Evolutionary conservation across 179 eudicot species (phyloP).

Genomic region (Corrigiola litoralis): DNA sequence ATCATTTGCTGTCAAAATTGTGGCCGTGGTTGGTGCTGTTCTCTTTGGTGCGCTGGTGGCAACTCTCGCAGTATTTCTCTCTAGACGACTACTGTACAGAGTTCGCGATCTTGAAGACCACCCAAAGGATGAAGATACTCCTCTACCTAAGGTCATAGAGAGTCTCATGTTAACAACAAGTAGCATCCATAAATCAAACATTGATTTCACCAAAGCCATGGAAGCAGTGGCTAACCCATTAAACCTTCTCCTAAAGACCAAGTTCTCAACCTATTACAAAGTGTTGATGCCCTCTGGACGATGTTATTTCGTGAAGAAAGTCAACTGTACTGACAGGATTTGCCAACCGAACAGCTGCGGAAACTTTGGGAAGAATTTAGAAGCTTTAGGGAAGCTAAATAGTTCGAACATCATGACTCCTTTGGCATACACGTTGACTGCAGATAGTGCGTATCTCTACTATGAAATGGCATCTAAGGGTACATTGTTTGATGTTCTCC

Average conservation of each 20-base stretch:
- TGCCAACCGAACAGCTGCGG: slow-evolving; percentile 51
- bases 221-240: slow-evolving; percentile 45
- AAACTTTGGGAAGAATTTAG: slow-evolving; percentile 53
- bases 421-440: slow-evolving; percentile 61
- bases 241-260: slow-evolving; percentile 44
- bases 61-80: slow-evolving; percentile 32
- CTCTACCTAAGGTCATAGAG: slow-evolving; percentile 34
- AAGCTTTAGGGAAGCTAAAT: slow-evolving; percentile 53
- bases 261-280: slow-evolving; percentile 71
- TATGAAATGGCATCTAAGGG: slow-evolving; percentile 59
- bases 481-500: slow-evolving; percentile 62
- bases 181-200: slow-evolving; percentile 57
- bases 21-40: slow-evolving; percentile 36
- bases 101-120: slow-evolving; percentile 28
- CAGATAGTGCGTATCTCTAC: slow-evolving; percentile 63
- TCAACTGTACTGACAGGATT: slow-evolving; percentile 64
- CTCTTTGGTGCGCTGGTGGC: slow-evolving; percentile 27
- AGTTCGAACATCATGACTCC: slow-evolving; percentile 85
- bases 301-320: slow-evolving; percentile 69
- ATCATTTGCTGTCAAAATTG: slow-evolving; percentile 18
- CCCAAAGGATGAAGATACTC: slow-evolving; percentile 25
- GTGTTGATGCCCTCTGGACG: slow-evolving; percentile 72
- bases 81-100: slow-evolving; percentile 34
- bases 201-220: slow-evolving; percentile 69
- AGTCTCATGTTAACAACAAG: slow-evolving; percentile 46